Evolutionary conservation across 1,284 basidiomycete genomes (phyloP), one percentile per base, ranked within the genome.

Genomic region (Marasmius sp.): DNA sequence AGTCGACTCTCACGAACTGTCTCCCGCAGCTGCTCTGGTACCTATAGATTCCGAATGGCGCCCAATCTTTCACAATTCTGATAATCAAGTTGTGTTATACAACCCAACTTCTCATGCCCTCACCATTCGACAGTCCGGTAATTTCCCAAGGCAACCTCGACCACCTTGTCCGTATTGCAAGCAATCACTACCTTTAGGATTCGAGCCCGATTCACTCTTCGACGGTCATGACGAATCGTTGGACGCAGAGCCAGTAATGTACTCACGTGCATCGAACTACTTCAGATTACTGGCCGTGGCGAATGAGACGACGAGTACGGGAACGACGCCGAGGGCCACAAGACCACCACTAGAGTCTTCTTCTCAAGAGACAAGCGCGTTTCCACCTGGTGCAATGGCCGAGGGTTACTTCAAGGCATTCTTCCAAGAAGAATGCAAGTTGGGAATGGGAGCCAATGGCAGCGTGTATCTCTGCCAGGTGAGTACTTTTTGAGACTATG

Each of bases 401-500:
- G 88, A 92, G 61, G 91, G 91, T 0, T 93, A 93, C 70, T 93
- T 93, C 75, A 85, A 88, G 67, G 84, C 93, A 0, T 97, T 96
- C 78, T 97, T 97, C 70, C 85, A 89, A 64, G 94, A 96, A 69
- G 93, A 96, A 65, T 85, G 85, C 63, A 85, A 88, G 58, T 79
- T 97, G 1, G 95, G 95, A 0, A 94, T 95, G 85, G 95, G 95
- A 48, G 95, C 95, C 0, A 94, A 94, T 68, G 95, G 95, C 0
- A 91, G 83, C 38, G 95, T 98, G 0, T 97, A 82, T 72, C 77
- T 95, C 5, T 95, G 94, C 69, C 91, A 92, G 79, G 91, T 92
- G 60, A 27, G 83, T 70, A 36, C 14, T 18, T 45, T 43, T 18
- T 38, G 53, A 33, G 20, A 47, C 39, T 55, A 8, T 5, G 5